phyloP scores from a whole-genome alignment of 352 stramenopile genomes.

The Pythium phragmiticola region DNA sequence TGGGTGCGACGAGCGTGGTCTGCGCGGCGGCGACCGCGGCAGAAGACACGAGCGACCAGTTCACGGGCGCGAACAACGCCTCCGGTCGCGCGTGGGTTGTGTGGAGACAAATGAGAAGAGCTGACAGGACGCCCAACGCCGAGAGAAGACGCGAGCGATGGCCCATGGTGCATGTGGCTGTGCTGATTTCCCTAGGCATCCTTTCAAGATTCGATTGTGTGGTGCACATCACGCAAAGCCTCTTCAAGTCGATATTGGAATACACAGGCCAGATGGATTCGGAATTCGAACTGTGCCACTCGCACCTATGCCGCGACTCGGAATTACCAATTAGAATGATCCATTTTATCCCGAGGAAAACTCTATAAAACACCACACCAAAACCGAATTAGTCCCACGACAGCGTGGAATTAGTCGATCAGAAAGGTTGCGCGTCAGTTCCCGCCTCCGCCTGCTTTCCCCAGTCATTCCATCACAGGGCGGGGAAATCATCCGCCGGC shows the following conservation, averaged over 20 bases:
- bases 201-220: neutral
- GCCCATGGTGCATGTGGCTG: neutral
- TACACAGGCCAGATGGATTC: conserved; percentile 13
- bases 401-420: neutral
- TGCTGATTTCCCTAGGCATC: neutral
- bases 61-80: conserved; percentile 32
- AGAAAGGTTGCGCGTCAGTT: conserved; percentile 5
- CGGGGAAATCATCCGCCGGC: conserved; percentile 6
- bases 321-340: neutral
- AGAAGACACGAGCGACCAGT: conserved; percentile 45
- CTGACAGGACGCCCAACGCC: neutral
- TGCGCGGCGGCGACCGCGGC: conserved; percentile 29
- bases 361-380: no score
- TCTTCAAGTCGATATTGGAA: conserved; percentile 11
- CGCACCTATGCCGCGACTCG: conserved; percentile 18
- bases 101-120: neutral
- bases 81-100: neutral
- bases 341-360: neutral
- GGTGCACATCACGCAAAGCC: neutral
- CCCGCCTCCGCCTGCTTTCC: neutral
- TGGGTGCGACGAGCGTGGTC: conserved; percentile 28
- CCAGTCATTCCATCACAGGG: neutral
- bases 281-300: conserved; percentile 23
- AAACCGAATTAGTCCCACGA: neutral
- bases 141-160: neutral